phyloP scores from a whole-genome alignment of 139 green algal genomes.

The Haematococcus sp. region DNA sequence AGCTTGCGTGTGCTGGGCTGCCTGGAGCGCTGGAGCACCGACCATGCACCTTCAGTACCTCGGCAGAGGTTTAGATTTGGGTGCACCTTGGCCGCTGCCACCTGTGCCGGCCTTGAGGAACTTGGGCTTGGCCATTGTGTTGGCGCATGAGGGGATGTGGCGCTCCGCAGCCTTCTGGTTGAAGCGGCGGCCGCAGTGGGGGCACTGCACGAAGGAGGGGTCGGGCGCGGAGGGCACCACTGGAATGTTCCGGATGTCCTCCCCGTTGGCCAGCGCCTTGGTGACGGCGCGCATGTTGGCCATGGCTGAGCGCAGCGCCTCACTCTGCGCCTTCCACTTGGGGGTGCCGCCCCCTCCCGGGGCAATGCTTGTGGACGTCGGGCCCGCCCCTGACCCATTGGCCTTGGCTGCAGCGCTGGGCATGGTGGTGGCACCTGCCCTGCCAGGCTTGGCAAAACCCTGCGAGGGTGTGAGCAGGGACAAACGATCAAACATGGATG shows the following conservation, averaged over 20 bases:
- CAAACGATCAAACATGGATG: too few relatives aligned
- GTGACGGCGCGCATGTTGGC: constrained; percentile 27
- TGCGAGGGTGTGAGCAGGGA: not conserved
- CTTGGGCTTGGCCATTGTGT: constrained; percentile 35
- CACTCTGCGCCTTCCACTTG: constrained; percentile 45
- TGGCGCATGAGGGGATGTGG: constrained; percentile 45
- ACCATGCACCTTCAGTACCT: constrained; percentile 23
- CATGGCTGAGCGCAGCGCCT: constrained; percentile 43
- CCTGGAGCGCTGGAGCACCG: too few relatives aligned
- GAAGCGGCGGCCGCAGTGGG: constrained; percentile 43
- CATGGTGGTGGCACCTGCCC: not conserved
- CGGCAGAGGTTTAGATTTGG: constrained; percentile 28
- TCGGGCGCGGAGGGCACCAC: constrained; percentile 33
- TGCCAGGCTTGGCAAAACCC: not conserved
- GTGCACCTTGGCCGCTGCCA: constrained; percentile 27
- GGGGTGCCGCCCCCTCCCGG: constrained; percentile 12
- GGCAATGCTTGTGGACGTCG: too few relatives aligned
- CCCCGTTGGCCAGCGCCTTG: constrained; percentile 22
- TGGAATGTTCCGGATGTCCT: constrained; percentile 41
- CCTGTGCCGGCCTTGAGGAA: constrained; percentile 26
- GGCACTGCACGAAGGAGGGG: constrained; percentile 43
- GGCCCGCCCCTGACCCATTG: not conserved
- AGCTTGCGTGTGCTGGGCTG: too few relatives aligned
- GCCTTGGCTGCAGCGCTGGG: not conserved
- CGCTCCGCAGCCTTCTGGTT: constrained; percentile 46